phyloP scores from a whole-genome alignment of 768 basidiomycete species.

The Amanita jacksonii region DNA sequence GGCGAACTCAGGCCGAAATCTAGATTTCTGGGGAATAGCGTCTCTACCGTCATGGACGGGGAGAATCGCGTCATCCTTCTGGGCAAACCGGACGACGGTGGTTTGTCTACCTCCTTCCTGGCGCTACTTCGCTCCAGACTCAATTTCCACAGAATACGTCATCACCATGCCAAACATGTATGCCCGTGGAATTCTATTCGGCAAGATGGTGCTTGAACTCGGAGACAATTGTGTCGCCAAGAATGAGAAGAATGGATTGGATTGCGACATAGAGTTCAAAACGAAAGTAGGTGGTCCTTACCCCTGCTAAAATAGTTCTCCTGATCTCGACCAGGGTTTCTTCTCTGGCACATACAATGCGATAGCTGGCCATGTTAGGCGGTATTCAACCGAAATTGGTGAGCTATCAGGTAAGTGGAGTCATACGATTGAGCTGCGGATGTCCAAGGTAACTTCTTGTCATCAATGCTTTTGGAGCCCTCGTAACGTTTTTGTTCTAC shows the following conservation, averaged over 20 bases:
- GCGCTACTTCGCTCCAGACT: neutral
- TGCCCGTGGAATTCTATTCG: conserved; percentile 78
- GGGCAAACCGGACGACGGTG: conserved; percentile 78
- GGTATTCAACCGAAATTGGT: conserved; percentile 55
- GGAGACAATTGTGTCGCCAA: conserved; percentile 82
- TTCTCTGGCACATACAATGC: conserved; percentile 96
- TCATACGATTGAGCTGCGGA: conserved; percentile 79
- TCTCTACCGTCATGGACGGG: conserved; percentile 94
- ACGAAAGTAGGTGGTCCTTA: conserved; percentile 60
- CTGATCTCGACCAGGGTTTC: conserved; percentile 49
- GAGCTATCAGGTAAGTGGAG: conserved; percentile 91
- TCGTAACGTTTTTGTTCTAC: conserved; percentile 2
- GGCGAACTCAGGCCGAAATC: conserved; percentile 95
- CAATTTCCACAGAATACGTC: conserved; percentile 50
- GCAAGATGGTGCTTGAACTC: conserved; percentile 93
- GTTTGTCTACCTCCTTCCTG: conserved; percentile 31
- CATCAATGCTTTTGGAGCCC: neutral
- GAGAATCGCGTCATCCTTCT: conserved; percentile 83
- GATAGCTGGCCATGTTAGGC: conserved; percentile 71
- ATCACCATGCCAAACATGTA: conserved; percentile 99
- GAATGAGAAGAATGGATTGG: conserved; percentile 67
- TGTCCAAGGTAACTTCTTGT: conserved; percentile 40
- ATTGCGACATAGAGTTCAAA: conserved; percentile 91
- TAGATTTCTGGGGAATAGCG: conserved; percentile 94
- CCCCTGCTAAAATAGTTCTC: neutral